Conservation (phyloP, 1,284 basidiomycete species). For the Anthracocystis walkeri region DNA sequence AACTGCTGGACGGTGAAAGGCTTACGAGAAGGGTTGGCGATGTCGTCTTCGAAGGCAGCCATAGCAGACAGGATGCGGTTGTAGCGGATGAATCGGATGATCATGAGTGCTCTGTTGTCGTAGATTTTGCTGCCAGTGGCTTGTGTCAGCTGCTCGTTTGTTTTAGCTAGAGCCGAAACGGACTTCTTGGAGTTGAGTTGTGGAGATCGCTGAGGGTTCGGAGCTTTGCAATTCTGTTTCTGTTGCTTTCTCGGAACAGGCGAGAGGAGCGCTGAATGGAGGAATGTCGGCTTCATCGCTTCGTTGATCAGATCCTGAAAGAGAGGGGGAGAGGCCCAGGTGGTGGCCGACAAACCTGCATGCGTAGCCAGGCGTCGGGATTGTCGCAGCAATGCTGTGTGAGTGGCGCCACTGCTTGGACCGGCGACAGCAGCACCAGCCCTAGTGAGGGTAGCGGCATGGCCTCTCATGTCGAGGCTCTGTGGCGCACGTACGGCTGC, state of each 20-base stretch:
- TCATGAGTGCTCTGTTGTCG: constrained; percentile 21
- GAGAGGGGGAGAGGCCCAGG: constrained; percentile 5
- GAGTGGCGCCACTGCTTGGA: neutral
- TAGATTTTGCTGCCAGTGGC: constrained; percentile 1
- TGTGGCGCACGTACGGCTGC: neutral
- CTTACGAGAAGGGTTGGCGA: constrained; percentile 12
- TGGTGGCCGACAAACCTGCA: neutral
- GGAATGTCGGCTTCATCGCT: constrained; percentile 7
- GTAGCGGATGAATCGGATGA: constrained; percentile 31
- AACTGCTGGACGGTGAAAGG: constrained; percentile 25
- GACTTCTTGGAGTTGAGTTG: neutral
- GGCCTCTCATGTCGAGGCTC: neutral
- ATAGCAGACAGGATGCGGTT: constrained; percentile 49
- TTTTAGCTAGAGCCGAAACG: neutral
- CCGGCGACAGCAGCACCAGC: neutral
- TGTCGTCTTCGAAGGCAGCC: constrained; percentile 30
- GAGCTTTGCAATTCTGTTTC: neutral
- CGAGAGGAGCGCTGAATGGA: constrained; percentile 6
- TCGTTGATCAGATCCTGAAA: constrained; percentile 32
- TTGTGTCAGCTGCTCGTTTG: neutral
- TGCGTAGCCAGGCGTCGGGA: constrained; percentile 1
- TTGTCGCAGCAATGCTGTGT: neutral
- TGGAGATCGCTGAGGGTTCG: neutral
- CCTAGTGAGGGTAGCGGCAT: neutral
- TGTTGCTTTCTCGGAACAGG: neutral